Evolutionary conservation across 2,329 filamentous ascomycete species (phyloP), one percentile per base, ranked within the genome.

Genomic region (Scolecobasidium constrictum): DNA sequence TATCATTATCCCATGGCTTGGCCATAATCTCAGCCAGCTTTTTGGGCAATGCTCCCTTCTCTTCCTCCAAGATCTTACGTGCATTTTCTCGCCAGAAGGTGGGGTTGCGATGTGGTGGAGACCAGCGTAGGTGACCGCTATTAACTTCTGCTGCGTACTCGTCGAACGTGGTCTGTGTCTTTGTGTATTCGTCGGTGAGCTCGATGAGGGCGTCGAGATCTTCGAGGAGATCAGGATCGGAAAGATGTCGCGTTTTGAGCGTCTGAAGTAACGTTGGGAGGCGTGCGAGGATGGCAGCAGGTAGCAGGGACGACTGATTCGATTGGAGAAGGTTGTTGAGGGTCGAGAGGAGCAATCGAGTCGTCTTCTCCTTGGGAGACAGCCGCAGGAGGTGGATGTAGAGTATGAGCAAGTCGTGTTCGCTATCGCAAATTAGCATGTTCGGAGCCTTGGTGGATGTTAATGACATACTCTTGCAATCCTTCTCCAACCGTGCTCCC

Each of bases 351-450:
- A 95, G 77, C 42, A 98, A 74, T 21, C 92, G 81, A 1, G 90
- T 96, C 1, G 90, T 96, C 72, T 98, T 98, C 61, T 96, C 92
- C 63, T 98, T 98, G 35, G 90, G 88, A 2, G 92, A 96, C 34
- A 94, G 71, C 43, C 87, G 83, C 43, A 98, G 72, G 28, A 98
- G 79, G 51, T 93, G 84, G n/a, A 85, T 87, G 62, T 94, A 95
- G 35, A 96, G 76, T 37, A 87, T 74, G 49, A 96, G 75, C 51
- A 96, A 82, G 56, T 96, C 88, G 64, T 94, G 86, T 63, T 95
- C 88, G 52, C 88, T 94, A 33, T 18, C 17, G 43, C 20, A 31
- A 34, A 34, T 42, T 21, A 31, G 38, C 22, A 20, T n/a, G n/a
- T n/a, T n/a, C n/a, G n/a, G n/a, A n/a, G n/a, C 34, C 31, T 19